Conservation (phyloP, 164 flowering plant species). For the Platanus orientalis region DNA sequence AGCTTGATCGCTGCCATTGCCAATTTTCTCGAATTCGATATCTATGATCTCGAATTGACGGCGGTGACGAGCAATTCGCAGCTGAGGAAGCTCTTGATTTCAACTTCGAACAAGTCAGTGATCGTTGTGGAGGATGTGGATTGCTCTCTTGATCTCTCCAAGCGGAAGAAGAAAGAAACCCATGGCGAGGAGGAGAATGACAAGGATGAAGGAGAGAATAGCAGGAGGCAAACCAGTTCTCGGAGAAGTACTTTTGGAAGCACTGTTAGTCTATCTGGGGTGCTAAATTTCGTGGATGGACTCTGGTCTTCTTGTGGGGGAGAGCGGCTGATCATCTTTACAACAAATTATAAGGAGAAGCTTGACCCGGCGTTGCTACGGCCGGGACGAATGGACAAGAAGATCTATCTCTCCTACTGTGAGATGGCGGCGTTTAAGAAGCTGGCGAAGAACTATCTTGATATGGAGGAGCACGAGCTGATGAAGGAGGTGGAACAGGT, state of each 20-base stretch:
- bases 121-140: slow-evolving; percentile 33
- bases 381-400: slow-evolving; percentile 33
- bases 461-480: slow-evolving; percentile 16
- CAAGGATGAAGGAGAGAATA: too few relatives aligned
- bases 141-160: slow-evolving; percentile 27
- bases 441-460: slow-evolving; percentile 24
- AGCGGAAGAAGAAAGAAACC: slow-evolving; percentile 10
- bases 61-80: slow-evolving; percentile 28
- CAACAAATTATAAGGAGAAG: slow-evolving; percentile 32
- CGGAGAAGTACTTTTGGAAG: too few relatives aligned
- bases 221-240: too few relatives aligned
- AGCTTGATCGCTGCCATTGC: slow-evolving; percentile 37
- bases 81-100: slow-evolving; percentile 23
- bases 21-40: slow-evolving; percentile 33
- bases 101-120: slow-evolving; percentile 29
- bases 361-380: slow-evolving; percentile 27
- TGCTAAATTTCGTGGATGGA: slow-evolving; percentile 32
- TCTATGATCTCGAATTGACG: slow-evolving; percentile 32
- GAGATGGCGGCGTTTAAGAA: slow-evolving; percentile 18
- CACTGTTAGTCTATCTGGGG: slow-evolving; percentile 17
- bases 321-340: slow-evolving; percentile 30
- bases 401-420: slow-evolving; percentile 25
- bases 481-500: slow-evolving; percentile 16
- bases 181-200: too few relatives aligned
- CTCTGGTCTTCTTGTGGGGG: slow-evolving; percentile 35